Evolutionary conservation across 129 eudicot species (phyloP), one percentile per base, ranked within the genome.

Genomic region (Ambrosia artemisiifolia): DNA sequence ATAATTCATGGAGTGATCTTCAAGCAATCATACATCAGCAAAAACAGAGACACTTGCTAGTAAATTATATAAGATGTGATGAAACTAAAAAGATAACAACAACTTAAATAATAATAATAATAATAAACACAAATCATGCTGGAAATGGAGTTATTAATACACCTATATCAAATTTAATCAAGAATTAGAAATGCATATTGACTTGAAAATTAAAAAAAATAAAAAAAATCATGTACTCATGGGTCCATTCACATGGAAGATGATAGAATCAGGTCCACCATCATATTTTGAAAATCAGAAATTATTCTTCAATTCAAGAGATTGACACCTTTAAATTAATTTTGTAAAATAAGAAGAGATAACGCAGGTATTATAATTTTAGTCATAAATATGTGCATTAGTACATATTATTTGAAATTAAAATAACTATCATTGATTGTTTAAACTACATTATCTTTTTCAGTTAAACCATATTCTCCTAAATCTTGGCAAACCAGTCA

Each of bases 401-500:
- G 33, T 18, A 42, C 38, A 44, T 65, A 20, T 65, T 28, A 40
- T 11, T 55, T 2, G n/a, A 53, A 24, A 57, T 7, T 11, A 3
- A 30, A 71, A 14, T 14, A 35, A 71, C 16, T 57, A 10, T 42
- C n/a, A 8, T 30, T 71, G 5, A 36, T 24, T 24, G 14, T 64
- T 17, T 3, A 56, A 40, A 7, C 53, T 65, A 3, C 40, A 18
- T 65, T 65, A 40, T 65, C 34, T 36, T 36, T 64, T 40, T 44
- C 36, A 19, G 17, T 49, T 28, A 6, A 64, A 64, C 46, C 46
- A 49, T 18, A 36, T 36, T 74, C 65, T 36, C 79, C 53, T 33
- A 24, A 65, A 72, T 59, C 32, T 42, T 49, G 67, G 42, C 63
- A 59, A 57, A 36, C 65, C 51, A 35, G 51, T 20, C 72, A 65